A percentile compares a stretch with the other conserved stretches of the same genome.
These are phyloP conservation scores for Gnetum montanum DNA, from an alignment of 75 land plant genomes.

Conservation along the genomic window DNA sequence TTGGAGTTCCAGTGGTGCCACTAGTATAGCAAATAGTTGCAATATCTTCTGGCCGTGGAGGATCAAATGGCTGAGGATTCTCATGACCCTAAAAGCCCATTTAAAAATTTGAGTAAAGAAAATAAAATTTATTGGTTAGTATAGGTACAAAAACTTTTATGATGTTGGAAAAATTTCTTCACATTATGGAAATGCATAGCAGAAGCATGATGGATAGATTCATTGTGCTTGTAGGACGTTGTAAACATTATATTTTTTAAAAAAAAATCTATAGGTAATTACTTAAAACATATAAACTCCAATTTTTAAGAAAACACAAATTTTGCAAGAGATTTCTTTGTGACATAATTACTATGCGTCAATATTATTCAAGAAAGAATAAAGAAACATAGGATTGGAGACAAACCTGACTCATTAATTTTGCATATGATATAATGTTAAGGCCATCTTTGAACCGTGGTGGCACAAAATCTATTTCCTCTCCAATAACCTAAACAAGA, in stretches of 20 bases:
- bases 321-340: no score
- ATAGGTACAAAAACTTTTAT: not conserved
- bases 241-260: no score
- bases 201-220: not conserved
- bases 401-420: constrained; percentile 50
- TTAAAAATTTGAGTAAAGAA: no score
- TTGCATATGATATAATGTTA: constrained; percentile 48
- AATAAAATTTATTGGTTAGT: not conserved
- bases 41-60: constrained; percentile 82
- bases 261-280: no score
- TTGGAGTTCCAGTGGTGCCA: constrained; percentile 99
- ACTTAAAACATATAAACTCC: no score
- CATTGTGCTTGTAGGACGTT: no score
- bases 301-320: no score
- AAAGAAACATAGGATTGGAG: no score
- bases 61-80: constrained; percentile 52
- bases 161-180: not conserved
- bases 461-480: constrained; percentile 52
- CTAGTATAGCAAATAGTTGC: constrained; percentile 98
- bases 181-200: not conserved
- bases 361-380: no score
- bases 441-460: constrained; percentile 50
- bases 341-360: no score
- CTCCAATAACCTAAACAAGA: constrained; percentile 71
- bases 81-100: constrained; percentile 44